Conservation (phyloP, 371 early-diverging fungal species). For the Encephalitozoon hellem region DNA sequence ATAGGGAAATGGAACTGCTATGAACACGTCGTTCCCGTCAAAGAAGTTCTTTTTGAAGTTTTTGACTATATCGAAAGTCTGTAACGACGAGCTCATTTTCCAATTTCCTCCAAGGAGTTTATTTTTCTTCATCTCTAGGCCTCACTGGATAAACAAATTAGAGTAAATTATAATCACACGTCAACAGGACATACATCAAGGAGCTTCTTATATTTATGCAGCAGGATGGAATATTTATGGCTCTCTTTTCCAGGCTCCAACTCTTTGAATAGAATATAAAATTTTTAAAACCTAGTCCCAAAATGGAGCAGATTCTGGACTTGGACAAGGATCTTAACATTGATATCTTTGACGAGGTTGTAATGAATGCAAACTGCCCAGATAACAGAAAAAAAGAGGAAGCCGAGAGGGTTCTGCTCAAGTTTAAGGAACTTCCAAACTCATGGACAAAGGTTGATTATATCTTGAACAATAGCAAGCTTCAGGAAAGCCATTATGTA, state of each 20-base stretch:
- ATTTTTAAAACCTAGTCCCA: not conserved
- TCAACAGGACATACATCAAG: not conserved
- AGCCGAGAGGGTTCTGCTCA: slow-evolving; percentile 64
- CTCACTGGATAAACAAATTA: not conserved
- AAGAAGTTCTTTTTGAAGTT: slow-evolving; percentile 3
- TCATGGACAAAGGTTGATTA: slow-evolving; percentile 86
- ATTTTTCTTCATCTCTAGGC: slow-evolving; percentile 21
- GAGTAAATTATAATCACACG: not conserved
- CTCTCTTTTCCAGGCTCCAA: not conserved
- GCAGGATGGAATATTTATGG: not conserved
- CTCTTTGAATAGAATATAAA: not conserved
- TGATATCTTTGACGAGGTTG: slow-evolving; percentile 53
- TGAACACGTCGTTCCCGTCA: slow-evolving; percentile 71
- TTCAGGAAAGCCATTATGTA: slow-evolving; percentile 76
- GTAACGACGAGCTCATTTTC: slow-evolving; percentile 51
- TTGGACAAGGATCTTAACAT: slow-evolving; percentile 51
- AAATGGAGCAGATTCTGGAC: slow-evolving; percentile 58
- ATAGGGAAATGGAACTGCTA: slow-evolving; percentile 87
- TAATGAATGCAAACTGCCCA: slow-evolving; percentile 35
- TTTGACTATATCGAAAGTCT: slow-evolving; percentile 20
- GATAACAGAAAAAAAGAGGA: slow-evolving; percentile 24
- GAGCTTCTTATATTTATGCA: not conserved
- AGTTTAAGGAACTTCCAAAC: slow-evolving; percentile 88
- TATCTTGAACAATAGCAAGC: slow-evolving; percentile 74
- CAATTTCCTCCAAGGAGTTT: slow-evolving; percentile 57